Evolutionary conservation across 2,329 filamentous ascomycete genomes (phyloP).

Genomic region (Aspergillus arachidicola): DNA sequence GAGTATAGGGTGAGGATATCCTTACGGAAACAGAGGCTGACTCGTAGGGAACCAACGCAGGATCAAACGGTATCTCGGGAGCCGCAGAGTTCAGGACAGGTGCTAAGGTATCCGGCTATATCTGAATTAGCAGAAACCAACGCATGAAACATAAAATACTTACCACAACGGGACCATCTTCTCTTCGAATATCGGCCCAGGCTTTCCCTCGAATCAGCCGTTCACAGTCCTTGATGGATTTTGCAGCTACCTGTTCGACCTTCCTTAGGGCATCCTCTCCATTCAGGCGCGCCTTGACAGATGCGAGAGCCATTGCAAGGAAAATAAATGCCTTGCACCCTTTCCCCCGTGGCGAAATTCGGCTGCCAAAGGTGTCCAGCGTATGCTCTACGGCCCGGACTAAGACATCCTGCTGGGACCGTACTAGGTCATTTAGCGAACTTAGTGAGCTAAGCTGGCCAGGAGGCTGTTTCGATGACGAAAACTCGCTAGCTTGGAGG

Average conservation of each 20-base stretch:
- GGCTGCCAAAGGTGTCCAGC: constrained; percentile 30
- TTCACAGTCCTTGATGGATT: constrained; percentile 26
- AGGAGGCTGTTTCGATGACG: constrained; percentile 6
- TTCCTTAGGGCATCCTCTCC: constrained; percentile 30
- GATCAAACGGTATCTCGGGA: constrained; percentile 28
- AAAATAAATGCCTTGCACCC: constrained; percentile 36
- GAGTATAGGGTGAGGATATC: not conserved
- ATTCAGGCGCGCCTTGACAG: constrained; percentile 35
- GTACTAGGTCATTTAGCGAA: constrained; percentile 32
- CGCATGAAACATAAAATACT: not conserved
- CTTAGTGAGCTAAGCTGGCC: constrained; percentile 15
- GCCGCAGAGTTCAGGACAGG: constrained; percentile 14
- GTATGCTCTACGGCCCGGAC: constrained; percentile 32
- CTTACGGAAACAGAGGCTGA: constrained; percentile 30
- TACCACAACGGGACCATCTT: constrained; percentile 23
- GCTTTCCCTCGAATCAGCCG: constrained; percentile 27
- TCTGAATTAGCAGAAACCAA: constrained; percentile 10
- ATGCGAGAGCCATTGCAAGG: constrained; percentile 30
- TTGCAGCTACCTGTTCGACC: constrained; percentile 27
- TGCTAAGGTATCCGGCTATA: constrained; percentile 17
- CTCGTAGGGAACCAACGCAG: constrained; percentile 24
- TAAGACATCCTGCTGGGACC: constrained; percentile 35
- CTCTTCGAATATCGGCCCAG: constrained; percentile 24
- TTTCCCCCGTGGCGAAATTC: constrained; percentile 29
- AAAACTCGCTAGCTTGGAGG: constrained; percentile 32